Evolutionary conservation across 169 alveolate genomes (phyloP).

Genomic region (Neospora caninum): DNA sequence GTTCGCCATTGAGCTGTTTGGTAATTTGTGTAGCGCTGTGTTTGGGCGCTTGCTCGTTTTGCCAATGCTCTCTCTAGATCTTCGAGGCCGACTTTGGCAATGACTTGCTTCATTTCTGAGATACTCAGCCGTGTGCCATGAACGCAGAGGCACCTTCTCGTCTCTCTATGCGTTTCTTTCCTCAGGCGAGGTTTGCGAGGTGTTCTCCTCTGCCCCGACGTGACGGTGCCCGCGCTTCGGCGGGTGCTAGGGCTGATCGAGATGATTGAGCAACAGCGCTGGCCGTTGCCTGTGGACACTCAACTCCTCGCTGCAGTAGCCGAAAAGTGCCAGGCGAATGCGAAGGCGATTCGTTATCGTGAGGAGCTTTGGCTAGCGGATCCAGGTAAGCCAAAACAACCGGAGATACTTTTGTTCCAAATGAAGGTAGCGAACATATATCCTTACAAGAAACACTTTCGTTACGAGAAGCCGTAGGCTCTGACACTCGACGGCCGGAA

Average conservation of each 20-base stretch:
- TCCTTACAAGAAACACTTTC: too few species aligned
- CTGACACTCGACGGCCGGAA: too few species aligned
- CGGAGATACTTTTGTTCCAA: neutral
- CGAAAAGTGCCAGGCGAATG: conserved; percentile 89
- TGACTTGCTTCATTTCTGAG: too few species aligned
- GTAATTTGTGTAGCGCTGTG: too few species aligned
- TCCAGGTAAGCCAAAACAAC: neutral
- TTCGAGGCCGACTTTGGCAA: too few species aligned
- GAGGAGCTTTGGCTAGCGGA: conserved; percentile 4
- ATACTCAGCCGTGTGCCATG: too few species aligned
- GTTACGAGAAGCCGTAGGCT: too few species aligned
- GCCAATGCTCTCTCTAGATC: too few species aligned
- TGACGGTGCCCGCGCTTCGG: conserved; percentile 66
- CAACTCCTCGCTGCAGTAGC: conserved; percentile 85
- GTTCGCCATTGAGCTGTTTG: too few species aligned
- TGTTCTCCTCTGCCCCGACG: neutral
- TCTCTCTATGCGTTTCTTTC: neutral
- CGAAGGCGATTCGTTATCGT: conserved; percentile 84
- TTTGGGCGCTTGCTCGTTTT: too few species aligned
- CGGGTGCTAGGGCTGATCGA: conserved; percentile 88
- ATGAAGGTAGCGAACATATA: neutral
- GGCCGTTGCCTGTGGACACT: conserved; percentile 81
- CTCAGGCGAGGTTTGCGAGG: conserved; percentile 10
- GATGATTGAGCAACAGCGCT: conserved; percentile 87
- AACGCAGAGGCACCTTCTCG: too few species aligned